These are phyloP conservation scores for Seiridium unicorne DNA, from an alignment of 2,329 filamentous ascomycete species.

Conservation along the genomic window DNA sequence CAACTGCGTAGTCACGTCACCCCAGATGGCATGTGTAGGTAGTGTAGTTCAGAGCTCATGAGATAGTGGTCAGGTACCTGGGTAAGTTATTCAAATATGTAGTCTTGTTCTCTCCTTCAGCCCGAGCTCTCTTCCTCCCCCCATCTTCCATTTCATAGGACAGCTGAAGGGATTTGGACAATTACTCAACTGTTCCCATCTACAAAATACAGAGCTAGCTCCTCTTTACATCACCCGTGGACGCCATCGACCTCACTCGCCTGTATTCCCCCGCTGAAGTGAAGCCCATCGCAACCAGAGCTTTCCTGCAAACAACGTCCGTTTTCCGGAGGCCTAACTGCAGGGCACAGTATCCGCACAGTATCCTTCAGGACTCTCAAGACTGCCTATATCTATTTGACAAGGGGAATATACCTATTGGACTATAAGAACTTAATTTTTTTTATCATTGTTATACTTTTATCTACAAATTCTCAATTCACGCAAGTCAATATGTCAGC, in stretches of 20 bases:
- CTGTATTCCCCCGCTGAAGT: too few relatives aligned
- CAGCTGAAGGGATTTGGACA: too few relatives aligned
- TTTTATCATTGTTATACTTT: background rate
- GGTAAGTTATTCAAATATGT: background rate
- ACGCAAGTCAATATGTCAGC: conserved; percentile 39
- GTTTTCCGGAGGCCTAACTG: too few relatives aligned
- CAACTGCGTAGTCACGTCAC: background rate
- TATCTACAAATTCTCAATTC: too few relatives aligned
- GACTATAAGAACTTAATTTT: background rate
- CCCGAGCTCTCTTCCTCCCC: too few relatives aligned
- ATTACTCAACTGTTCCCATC: too few relatives aligned
- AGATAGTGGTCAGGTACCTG: background rate
- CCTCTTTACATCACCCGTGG: too few relatives aligned
- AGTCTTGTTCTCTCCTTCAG: background rate
- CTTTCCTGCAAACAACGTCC: background rate
- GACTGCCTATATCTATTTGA: too few relatives aligned
- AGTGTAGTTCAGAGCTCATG: background rate
- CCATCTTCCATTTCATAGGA: too few relatives aligned
- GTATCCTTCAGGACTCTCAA: background rate
- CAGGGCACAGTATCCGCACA: background rate
- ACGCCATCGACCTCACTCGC: too few relatives aligned
- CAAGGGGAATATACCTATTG: background rate
- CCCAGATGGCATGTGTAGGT: background rate
- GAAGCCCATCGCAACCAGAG: too few relatives aligned
- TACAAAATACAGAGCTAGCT: too few relatives aligned